Conservation (phyloP, 345 rosid species). For the Pelargonium nanum region DNA sequence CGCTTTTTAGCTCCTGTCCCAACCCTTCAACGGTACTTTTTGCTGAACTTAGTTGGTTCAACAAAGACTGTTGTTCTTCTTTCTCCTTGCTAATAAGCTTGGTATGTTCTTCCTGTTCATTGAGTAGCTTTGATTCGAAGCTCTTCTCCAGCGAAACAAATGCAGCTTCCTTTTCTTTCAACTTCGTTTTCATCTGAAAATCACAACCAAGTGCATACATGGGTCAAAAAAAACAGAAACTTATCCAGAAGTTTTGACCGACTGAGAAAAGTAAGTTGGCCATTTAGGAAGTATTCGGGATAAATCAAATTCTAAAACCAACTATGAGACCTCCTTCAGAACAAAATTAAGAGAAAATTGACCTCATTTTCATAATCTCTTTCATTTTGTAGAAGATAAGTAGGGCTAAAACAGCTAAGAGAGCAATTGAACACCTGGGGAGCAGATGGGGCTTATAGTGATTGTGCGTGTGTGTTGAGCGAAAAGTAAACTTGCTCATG, state of each 20-base stretch:
- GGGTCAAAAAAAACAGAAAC: constrained; percentile 1
- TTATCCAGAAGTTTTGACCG: neutral
- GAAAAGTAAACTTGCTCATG: no score
- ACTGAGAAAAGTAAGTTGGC: no score
- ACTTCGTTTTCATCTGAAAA: constrained; percentile 50
- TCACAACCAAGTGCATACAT: constrained; percentile 12
- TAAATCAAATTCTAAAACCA: neutral
- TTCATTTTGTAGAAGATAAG: no score
- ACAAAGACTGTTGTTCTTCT: constrained; percentile 47
- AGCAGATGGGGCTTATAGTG: no score
- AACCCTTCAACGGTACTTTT: constrained; percentile 43
- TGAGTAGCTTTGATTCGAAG: constrained; percentile 43
- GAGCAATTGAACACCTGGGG: no score
- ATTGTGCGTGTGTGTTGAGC: no score
- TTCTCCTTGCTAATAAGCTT: constrained; percentile 37
- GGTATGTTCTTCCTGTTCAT: constrained; percentile 51
- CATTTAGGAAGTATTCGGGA: no score
- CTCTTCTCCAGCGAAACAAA: constrained; percentile 40
- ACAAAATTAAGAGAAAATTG: no score
- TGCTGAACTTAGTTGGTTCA: constrained; percentile 52
- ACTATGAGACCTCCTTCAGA: neutral
- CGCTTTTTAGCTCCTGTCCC: constrained; percentile 63
- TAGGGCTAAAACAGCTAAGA: no score
- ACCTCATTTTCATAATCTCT: no score
- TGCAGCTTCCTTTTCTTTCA: constrained; percentile 63